phyloP scores from a whole-genome alignment of 257 asterid species.

The Anisodus tanguticus region DNA sequence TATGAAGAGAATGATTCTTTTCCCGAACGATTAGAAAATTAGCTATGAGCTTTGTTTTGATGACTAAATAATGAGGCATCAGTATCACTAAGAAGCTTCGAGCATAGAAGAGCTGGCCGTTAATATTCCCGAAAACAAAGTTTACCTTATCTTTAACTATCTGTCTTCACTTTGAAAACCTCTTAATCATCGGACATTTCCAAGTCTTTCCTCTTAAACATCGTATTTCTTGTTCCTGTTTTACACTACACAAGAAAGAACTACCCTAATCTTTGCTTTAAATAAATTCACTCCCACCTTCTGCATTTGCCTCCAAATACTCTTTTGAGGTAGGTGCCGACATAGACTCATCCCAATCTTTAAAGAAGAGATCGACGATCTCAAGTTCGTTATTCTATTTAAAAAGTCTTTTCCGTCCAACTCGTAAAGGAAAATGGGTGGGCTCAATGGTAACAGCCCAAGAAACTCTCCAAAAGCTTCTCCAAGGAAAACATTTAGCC shows the following conservation, averaged over 20 bases:
- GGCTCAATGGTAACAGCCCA: constrained; percentile 53
- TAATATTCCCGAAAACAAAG: constrained; percentile 2
- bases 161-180: constrained; percentile 1
- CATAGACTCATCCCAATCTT: constrained; percentile 36
- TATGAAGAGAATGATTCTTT: constrained; percentile 26
- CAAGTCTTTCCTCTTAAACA: constrained; percentile 25
- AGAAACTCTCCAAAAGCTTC: constrained; percentile 27
- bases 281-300: constrained; percentile 33
- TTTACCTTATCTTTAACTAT: constrained; percentile 22
- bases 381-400: neutral
- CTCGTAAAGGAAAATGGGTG: constrained; percentile 30
- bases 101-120: neutral
- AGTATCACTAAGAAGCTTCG: constrained; percentile 28
- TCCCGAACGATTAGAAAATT: constrained; percentile 38
- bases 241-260: neutral
- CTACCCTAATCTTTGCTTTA: neutral
- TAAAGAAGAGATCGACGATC: neutral
- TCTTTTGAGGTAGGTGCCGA: neutral
- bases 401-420: neutral
- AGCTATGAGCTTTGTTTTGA: constrained; percentile 15
- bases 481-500: constrained; percentile 25
- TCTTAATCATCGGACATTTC: constrained; percentile 2
- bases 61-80: constrained; percentile 22
- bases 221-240: constrained; percentile 23
- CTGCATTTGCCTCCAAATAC: neutral